Conservation (phyloP, 176 grass and related monocot species). For the Avena insularis region DNA sequence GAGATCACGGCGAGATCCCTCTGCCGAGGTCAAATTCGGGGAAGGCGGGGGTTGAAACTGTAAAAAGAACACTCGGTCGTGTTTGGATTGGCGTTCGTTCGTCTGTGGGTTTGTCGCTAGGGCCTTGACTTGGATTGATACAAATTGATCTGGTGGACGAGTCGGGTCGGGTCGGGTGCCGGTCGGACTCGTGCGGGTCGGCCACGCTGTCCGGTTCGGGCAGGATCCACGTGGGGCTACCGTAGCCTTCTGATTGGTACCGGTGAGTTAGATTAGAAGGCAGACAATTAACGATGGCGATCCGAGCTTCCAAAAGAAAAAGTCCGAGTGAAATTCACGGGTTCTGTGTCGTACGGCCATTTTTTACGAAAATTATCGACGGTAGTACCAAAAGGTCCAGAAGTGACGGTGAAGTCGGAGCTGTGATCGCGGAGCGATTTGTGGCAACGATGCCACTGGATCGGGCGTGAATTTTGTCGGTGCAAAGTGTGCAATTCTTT, state of each 20-base stretch:
- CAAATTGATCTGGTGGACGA: not conserved
- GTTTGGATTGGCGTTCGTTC: conserved; percentile 40
- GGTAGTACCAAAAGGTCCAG: too few relatives aligned
- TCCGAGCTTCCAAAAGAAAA: not conserved
- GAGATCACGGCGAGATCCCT: conserved; percentile 44
- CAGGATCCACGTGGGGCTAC: conserved; percentile 24
- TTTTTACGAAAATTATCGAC: too few relatives aligned
- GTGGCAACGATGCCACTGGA: too few relatives aligned
- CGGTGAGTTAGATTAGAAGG: not conserved
- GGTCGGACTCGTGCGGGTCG: not conserved
- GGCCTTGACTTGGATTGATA: conserved; percentile 20
- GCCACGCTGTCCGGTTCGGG: not conserved
- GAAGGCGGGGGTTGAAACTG: conserved; percentile 11
- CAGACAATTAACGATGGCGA: conserved; percentile 17
- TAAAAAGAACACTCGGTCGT: not conserved
- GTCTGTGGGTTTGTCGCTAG: conserved; percentile 41
- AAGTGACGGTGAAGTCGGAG: too few relatives aligned
- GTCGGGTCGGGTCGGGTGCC: not conserved
- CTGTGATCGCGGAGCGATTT: too few relatives aligned
- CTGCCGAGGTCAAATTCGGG: not conserved
- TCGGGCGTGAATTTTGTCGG: too few relatives aligned
- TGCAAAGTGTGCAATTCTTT: too few relatives aligned
- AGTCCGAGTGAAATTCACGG: too few relatives aligned
- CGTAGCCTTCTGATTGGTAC: not conserved
- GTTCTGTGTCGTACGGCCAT: too few relatives aligned